phyloP scores from a whole-genome alignment of 73 alveolate species.

The Vitrella brassicaformis region DNA sequence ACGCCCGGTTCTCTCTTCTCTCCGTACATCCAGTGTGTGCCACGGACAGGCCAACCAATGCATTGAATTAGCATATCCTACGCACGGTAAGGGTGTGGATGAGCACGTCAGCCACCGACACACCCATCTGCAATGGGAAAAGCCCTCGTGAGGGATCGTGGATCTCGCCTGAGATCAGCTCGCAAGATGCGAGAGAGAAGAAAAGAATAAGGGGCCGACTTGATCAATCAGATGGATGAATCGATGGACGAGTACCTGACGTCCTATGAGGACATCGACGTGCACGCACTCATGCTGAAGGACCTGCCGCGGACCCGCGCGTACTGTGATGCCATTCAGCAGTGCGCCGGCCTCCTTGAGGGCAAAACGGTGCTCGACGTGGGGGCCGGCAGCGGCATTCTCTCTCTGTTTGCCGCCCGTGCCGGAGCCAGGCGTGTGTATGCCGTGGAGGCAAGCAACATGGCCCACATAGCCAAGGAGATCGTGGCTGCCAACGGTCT shows the following conservation, averaged over 20 bases:
- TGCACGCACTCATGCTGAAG: not conserved
- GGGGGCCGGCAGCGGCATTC: not conserved
- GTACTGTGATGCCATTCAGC: not conserved
- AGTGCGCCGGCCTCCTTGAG: not conserved
- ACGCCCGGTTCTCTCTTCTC: too few relatives aligned
- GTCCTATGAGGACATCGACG: not conserved
- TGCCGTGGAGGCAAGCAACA: constrained; percentile 11
- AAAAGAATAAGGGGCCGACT: too few relatives aligned
- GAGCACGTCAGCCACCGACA: too few relatives aligned
- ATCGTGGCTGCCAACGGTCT: constrained; percentile 4
- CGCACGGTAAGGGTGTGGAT: too few relatives aligned
- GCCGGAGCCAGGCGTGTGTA: constrained; percentile 9
- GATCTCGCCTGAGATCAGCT: too few relatives aligned
- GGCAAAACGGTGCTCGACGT: not conserved
- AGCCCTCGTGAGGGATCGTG: too few relatives aligned
- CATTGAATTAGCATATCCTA: too few relatives aligned
- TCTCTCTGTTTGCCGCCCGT: not conserved
- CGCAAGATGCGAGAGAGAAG: too few relatives aligned
- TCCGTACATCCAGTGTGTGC: too few relatives aligned
- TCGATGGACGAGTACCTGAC: not conserved
- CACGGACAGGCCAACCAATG: too few relatives aligned
- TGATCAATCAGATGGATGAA: too few relatives aligned
- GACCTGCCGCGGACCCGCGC: not conserved
- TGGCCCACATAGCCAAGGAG: constrained; percentile 4
- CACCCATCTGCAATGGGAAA: too few relatives aligned